These are phyloP conservation scores for Pseudotulostoma volvatum DNA, from an alignment of 495 filamentous ascomycete species.

Conservation along the genomic window DNA sequence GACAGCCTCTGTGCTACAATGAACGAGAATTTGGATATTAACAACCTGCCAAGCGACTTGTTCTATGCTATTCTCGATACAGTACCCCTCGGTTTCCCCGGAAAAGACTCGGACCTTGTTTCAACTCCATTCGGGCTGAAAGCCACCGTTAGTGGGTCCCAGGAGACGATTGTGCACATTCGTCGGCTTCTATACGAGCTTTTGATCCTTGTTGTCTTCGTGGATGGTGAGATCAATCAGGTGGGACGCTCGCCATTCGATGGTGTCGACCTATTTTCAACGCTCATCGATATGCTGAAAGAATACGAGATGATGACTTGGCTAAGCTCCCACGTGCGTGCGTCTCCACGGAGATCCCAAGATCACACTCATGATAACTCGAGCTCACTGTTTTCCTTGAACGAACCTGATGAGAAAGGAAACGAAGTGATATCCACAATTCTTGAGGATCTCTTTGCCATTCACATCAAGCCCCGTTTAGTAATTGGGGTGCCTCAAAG, in stretches of 20 bases:
- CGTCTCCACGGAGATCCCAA: conserved; percentile 11
- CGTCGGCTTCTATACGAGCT: conserved; percentile 57
- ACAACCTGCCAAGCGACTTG: conserved; percentile 30
- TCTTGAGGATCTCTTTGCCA: conserved; percentile 34
- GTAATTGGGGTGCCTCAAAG: conserved; percentile 25
- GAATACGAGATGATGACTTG: conserved; percentile 67
- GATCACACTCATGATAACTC: conserved; percentile 10
- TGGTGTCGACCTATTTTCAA: conserved; percentile 46
- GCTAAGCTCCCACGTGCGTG: conserved; percentile 46
- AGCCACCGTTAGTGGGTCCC: conserved; percentile 53
- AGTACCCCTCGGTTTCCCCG: conserved; percentile 21
- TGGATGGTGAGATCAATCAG: conserved; percentile 60
- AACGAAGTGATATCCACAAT: conserved; percentile 19
- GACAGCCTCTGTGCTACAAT: conserved; percentile 23
- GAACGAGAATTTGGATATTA: conserved; percentile 24
- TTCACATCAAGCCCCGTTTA: conserved; percentile 30
- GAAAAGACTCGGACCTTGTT: conserved; percentile 30
- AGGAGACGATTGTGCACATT: conserved; percentile 58
- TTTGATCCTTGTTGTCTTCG: conserved; percentile 65
- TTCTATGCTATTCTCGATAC: conserved; percentile 35
- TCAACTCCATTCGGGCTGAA: conserved; percentile 56
- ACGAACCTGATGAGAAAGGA: conserved; percentile 14
- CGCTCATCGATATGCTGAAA: conserved; percentile 47
- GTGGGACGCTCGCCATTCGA: conserved; percentile 51
- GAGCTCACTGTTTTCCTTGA: conserved; percentile 12